Conservation (phyloP, 768 basidiomycete species). For the Leucosporidium scottii region DNA sequence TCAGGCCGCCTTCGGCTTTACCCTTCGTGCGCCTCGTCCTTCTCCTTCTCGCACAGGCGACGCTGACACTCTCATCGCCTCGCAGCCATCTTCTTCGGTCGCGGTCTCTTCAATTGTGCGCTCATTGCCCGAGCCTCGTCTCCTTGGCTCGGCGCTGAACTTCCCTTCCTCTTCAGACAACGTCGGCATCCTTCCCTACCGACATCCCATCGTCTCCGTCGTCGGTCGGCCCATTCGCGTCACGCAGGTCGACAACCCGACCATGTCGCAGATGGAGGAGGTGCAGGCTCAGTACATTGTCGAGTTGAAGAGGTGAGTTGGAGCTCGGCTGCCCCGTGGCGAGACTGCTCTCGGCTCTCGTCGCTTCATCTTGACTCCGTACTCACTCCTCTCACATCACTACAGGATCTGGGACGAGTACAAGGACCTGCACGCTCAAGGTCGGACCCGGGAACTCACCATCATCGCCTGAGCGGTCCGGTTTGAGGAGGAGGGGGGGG, state of each 20-base stretch:
- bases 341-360: too few relatives aligned
- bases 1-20: slow-evolving; percentile 88
- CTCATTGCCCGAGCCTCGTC: not conserved
- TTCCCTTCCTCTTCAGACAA: slow-evolving; percentile 57
- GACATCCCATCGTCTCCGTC: slow-evolving; percentile 90
- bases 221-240: slow-evolving; percentile 86
- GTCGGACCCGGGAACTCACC: slow-evolving; percentile 23
- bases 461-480: slow-evolving; percentile 22
- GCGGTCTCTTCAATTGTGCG: slow-evolving; percentile 89
- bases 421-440: slow-evolving; percentile 30
- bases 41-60: not conserved
- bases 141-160: not conserved
- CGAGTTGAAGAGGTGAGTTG: slow-evolving; percentile 51
- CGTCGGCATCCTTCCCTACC: slow-evolving; percentile 89
- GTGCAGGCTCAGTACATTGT: slow-evolving; percentile 83
- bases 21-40: slow-evolving; percentile 50
- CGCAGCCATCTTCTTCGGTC: slow-evolving; percentile 78
- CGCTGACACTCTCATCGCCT: too few relatives aligned
- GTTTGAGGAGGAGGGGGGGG: not conserved
- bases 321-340: too few relatives aligned
- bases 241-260: slow-evolving; percentile 66
- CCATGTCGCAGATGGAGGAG: slow-evolving; percentile 67
- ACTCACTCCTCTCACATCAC: too few relatives aligned
- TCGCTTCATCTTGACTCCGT: too few relatives aligned
- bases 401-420: slow-evolving; percentile 30